Percentiles rank a stretch among this genome's conserved stretches.
Evolutionary conservation across 306 rosid species (phyloP).

Genomic region (Abrus pulchellus): DNA sequence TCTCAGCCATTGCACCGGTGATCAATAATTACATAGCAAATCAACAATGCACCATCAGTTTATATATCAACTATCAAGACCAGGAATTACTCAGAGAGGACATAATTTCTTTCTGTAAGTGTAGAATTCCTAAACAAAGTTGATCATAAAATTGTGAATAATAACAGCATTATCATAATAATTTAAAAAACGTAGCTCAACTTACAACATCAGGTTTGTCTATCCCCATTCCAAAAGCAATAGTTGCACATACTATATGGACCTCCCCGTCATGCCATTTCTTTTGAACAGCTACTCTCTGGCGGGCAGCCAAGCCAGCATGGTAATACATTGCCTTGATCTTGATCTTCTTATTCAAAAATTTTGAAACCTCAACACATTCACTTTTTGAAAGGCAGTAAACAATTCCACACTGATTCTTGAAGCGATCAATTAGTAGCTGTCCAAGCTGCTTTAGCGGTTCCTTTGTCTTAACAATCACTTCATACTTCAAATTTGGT

Average conservation of each 20-base stretch:
- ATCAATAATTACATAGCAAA: conserved; percentile 17
- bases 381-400: conserved; percentile 97
- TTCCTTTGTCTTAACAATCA: conserved; percentile 80
- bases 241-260: conserved; percentile 90
- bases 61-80: conserved; percentile 28
- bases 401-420: conserved; percentile 81
- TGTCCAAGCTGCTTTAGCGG: conserved; percentile 81
- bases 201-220: conserved; percentile 98
- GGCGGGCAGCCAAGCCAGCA: conserved; percentile 87
- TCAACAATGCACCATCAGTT: conserved; percentile 13
- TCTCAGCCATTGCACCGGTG: conserved; percentile 27
- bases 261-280: conserved; percentile 91
- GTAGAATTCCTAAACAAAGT: conserved; percentile 33
- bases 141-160: conserved; percentile 37
- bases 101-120: conserved; percentile 26
- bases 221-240: conserved; percentile 99
- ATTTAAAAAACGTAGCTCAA: conserved; percentile 50
- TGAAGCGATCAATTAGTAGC: conserved; percentile 71
- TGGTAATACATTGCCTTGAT: conserved; percentile 85
- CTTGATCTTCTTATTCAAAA: conserved; percentile 72
- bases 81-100: conserved; percentile 14
- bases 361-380: conserved; percentile 85
- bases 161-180: conserved; percentile 42
- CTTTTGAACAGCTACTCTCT: conserved; percentile 87
- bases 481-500: conserved; percentile 95